Base-by-base conservation (phyloP, 305 asterid species). In the Lippia alba region DNA sequence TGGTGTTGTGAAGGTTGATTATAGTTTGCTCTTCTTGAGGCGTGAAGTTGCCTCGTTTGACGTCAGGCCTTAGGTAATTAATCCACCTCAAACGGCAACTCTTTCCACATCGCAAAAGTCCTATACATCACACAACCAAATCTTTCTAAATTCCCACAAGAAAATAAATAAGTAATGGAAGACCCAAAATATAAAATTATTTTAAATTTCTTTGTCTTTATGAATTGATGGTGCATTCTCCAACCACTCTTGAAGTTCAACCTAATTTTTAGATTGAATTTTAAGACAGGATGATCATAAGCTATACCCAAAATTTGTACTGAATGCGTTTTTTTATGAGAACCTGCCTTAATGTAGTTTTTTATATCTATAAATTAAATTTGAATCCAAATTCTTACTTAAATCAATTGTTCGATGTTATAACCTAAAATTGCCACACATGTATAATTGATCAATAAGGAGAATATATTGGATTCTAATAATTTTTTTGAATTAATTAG, bases 11-110 rank as follows among this genome's bases (percentile, higher is more conserved):
- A 16, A 89, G 87, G 79, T 83, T 77, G 84, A 89, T 79, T 41
- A 89, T 76, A 40, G 83, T 79, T 60, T 78, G 82, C 69, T 89
- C 87, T 71, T 89, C 96, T 50, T 89, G 74, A 4, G 76, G 80
- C 8, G 96, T 77, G 80, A 85, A 85, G 75, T 83, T 83, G 19
- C 96, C 93, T 45, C 93, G 76, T 70, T 82, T 89, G 19, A 89
- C 82, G 53, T 83, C 93, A 63, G 96, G 96, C 11, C 88, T 80
- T 56, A 89, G 85, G 89, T 89, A 89, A 83, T 89, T 89, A 9
- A 86, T 83, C 96, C 96, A 89, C 76, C 96, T 83, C 79, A 89
- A 65, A 2, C 96, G 89, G 51, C 93, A 89, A 67, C 93, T 89
- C 72, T 89, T 86, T 66, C 92, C 92, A 67, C 96, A 86, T 61